These are phyloP conservation scores for Phytophthora crassamura DNA, from an alignment of 352 stramenopile genomes.

Conservation along the genomic window DNA sequence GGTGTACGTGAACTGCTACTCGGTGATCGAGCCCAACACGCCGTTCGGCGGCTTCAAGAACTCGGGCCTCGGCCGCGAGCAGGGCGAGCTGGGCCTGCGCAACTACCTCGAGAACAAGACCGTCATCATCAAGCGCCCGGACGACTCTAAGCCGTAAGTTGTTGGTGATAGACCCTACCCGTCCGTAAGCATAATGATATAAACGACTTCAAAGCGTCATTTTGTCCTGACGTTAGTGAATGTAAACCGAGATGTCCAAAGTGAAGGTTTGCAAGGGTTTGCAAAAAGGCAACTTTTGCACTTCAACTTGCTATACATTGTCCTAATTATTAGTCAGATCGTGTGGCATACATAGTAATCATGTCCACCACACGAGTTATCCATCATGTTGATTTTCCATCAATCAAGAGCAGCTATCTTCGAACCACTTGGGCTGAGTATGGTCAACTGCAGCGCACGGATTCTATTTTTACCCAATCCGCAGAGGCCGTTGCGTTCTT, in stretches of 20 bases:
- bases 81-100: constrained; percentile 68
- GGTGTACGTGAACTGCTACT: constrained; percentile 95
- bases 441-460: constrained; percentile 4
- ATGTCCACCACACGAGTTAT: too few relatives aligned
- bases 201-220: constrained; percentile 21
- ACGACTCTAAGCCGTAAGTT: constrained; percentile 39
- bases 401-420: too few relatives aligned
- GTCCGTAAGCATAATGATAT: constrained; percentile 31
- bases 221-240: too few relatives aligned
- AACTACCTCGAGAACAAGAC: constrained; percentile 85
- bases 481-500: constrained; percentile 11
- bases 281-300: too few relatives aligned
- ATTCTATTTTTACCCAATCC: constrained; percentile 26
- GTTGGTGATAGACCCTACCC: background rate
- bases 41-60: constrained; percentile 89
- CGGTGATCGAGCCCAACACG: constrained; percentile 86
- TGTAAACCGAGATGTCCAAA: too few relatives aligned
- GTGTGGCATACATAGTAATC: too few relatives aligned
- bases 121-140: constrained; percentile 66
- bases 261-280: too few relatives aligned
- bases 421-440: too few relatives aligned
- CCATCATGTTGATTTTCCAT: too few relatives aligned
- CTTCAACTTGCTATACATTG: too few relatives aligned
- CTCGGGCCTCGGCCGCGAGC: constrained; percentile 80
- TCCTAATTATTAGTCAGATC: too few relatives aligned